Evolutionary conservation across 2,329 filamentous ascomycete genomes (phyloP).

Genomic region (Cyclaneusma minus): DNA sequence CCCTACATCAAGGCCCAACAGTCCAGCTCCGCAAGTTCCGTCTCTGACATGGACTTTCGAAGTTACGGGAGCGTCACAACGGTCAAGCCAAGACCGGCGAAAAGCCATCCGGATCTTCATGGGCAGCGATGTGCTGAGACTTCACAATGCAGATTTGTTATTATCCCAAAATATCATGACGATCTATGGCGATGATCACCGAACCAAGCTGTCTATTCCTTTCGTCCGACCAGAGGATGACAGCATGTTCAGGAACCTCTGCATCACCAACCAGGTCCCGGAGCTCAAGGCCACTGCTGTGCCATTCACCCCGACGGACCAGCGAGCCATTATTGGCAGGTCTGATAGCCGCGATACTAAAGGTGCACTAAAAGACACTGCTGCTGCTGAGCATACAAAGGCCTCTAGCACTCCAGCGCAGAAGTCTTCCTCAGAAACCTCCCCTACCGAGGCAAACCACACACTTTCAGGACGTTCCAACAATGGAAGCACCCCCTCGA

Average conservation of each 20-base stretch:
- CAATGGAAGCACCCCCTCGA: too few relatives aligned
- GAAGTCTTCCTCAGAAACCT: not conserved
- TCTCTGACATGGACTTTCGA: constrained; percentile 69
- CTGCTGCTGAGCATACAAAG: too few relatives aligned
- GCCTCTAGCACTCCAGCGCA: too few relatives aligned
- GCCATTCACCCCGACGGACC: constrained; percentile 15
- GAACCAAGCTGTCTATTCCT: constrained; percentile 76
- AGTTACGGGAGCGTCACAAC: constrained; percentile 43
- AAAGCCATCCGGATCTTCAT: constrained; percentile 72
- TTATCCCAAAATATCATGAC: constrained; percentile 86
- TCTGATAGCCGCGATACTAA: not conserved
- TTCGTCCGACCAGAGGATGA: constrained; percentile 89
- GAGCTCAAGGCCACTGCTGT: constrained; percentile 33
- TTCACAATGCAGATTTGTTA: constrained; percentile 78
- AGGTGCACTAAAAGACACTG: too few relatives aligned
- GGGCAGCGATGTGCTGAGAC: constrained; percentile 73
- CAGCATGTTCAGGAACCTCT: constrained; percentile 60
- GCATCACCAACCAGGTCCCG: constrained; percentile 39
- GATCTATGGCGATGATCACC: constrained; percentile 72
- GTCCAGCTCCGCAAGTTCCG: constrained; percentile 65
- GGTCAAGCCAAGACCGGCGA: constrained; percentile 30
- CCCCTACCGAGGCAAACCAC: too few relatives aligned
- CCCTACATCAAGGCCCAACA: constrained; percentile 55
- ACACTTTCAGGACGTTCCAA: too few relatives aligned
- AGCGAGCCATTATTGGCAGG: not conserved